Base-by-base conservation (phyloP, 345 rosid species). In the Heritiera littoralis region DNA sequence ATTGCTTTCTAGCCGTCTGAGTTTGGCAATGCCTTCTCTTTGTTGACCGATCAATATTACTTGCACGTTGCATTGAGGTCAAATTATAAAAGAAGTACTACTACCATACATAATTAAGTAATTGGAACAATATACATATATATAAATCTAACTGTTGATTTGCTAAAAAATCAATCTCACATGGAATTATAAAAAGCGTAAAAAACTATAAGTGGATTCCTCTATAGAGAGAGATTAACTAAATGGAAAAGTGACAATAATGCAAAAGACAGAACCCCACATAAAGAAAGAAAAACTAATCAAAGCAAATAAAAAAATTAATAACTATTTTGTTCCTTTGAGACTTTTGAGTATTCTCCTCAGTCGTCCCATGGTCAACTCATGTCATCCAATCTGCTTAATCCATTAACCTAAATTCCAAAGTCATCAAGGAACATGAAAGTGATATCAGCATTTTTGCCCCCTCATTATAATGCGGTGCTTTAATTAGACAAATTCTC, bases 401-500 rank as follows among this genome's bases (percentile, higher is more conserved):
- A 46, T 60, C 12, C 30, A 49, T 49, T 51, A 66, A 73, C 48
- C 28, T 28, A 46, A 45, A 73, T 20, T 60, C 72, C 72, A 28
- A 63, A 77, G 83, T 77, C 70, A 40, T 77, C 43, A 45, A 63
- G 17, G 64, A 63, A 77, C 54, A 71, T 46, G 17, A 5, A 28
- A 52, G 20, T 14, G 66, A 40, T 20, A 68, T 23, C 55, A 80
- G 48, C 51, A 65, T 18, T 74, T 56, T 6, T 46, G 23, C 2
- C n/a, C 72, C 66, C 28, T 23, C 28, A 23, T 20, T 66, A 1
- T 15, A 60, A 61, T 73, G 77, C 9, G 41, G 63, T 49, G 78
- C 84, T 82, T 85, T 85, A 70, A 65, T 52, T 72, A 43, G 81
- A 78, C 80, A 79, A 75, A 13, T 63, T 77, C 61, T 72, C 72